Conservation (phyloP, 2,329 filamentous ascomycete species). For the Daldinia eschscholtzii region DNA sequence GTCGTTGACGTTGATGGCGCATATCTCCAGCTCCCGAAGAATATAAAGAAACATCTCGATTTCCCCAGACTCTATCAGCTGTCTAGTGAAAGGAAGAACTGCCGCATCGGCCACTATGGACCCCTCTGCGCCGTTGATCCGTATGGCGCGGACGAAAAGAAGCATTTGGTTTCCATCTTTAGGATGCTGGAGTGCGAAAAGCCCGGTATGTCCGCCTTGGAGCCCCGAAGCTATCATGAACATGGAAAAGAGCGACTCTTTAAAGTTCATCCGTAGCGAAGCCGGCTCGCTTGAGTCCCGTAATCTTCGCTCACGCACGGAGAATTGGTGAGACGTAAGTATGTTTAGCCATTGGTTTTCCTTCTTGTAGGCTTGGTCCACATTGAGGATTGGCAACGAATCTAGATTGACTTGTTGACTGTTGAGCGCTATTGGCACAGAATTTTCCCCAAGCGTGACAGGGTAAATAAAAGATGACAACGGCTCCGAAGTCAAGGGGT, state of each 20-base stretch:
- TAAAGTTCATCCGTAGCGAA: conserved; percentile 60
- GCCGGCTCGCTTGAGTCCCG: conserved; percentile 50
- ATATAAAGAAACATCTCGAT: conserved; percentile 57
- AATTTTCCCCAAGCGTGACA: conserved; percentile 44
- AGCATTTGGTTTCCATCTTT: conserved; percentile 49
- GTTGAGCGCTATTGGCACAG: conserved; percentile 56
- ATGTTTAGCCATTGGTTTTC: conserved; percentile 56
- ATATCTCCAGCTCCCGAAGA: conserved; percentile 52
- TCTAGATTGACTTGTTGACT: conserved; percentile 60
- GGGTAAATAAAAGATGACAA: conserved; percentile 57
- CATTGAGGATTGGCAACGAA: conserved; percentile 58
- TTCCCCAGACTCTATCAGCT: conserved; percentile 51
- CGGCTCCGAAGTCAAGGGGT: conserved; percentile 42
- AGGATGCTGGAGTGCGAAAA: conserved; percentile 59
- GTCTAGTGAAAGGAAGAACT: conserved; percentile 58
- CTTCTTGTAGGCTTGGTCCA: conserved; percentile 51
- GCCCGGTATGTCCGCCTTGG: conserved; percentile 59
- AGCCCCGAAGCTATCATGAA: conserved; percentile 61
- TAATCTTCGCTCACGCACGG: conserved; percentile 56
- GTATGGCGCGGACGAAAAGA: conserved; percentile 58
- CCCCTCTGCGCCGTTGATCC: conserved; percentile 58
- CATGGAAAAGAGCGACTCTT: conserved; percentile 62
- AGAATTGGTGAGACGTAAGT: conserved; percentile 58
- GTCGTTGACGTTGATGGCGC: conserved; percentile 59
- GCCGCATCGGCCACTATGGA: conserved; percentile 63